Evolutionary conservation across 441 rosid species (phyloP).

Genomic region (Erysimum cheiri): DNA sequence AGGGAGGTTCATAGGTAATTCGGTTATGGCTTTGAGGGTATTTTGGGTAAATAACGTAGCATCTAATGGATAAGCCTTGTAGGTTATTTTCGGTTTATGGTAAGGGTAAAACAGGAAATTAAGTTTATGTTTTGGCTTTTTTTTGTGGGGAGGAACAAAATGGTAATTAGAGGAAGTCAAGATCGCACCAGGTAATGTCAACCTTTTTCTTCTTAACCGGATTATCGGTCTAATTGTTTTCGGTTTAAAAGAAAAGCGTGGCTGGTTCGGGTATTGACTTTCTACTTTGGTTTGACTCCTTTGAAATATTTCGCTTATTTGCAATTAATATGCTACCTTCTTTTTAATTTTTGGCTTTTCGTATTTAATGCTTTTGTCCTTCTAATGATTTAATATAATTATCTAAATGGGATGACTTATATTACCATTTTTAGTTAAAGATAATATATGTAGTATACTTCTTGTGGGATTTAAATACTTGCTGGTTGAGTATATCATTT

Average conservation of each 20-base stretch:
- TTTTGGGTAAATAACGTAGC: constrained; percentile 33
- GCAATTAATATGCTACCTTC: constrained; percentile 34
- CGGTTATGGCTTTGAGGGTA: constrained; percentile 21
- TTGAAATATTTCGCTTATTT: constrained; percentile 34
- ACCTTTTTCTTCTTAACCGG: constrained; percentile 7
- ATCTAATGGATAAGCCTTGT: constrained; percentile 42
- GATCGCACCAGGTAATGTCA: constrained; percentile 84
- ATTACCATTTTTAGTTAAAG: constrained; percentile 10
- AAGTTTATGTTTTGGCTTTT: not conserved
- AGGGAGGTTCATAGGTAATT: constrained; percentile 58
- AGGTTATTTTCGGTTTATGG: constrained; percentile 2
- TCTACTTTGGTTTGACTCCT: constrained; percentile 44
- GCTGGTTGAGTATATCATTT: not conserved
- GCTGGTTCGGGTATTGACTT: constrained; percentile 99
- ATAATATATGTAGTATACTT: no score
- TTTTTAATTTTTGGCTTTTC: constrained; percentile 6
- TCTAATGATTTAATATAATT: not conserved
- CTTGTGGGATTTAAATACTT: not conserved
- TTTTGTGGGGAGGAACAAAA: not conserved
- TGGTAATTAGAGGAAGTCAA: constrained; percentile 64
- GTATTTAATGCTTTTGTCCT: constrained; percentile 11
- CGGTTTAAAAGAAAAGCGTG: constrained; percentile 47
- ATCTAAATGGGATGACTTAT: not conserved
- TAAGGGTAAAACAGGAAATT: constrained; percentile 22
- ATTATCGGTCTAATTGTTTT: constrained; percentile 16